Base-by-base conservation (phyloP, 2,329 filamentous ascomycete species). In the Cadophora luteo-olivacea region DNA sequence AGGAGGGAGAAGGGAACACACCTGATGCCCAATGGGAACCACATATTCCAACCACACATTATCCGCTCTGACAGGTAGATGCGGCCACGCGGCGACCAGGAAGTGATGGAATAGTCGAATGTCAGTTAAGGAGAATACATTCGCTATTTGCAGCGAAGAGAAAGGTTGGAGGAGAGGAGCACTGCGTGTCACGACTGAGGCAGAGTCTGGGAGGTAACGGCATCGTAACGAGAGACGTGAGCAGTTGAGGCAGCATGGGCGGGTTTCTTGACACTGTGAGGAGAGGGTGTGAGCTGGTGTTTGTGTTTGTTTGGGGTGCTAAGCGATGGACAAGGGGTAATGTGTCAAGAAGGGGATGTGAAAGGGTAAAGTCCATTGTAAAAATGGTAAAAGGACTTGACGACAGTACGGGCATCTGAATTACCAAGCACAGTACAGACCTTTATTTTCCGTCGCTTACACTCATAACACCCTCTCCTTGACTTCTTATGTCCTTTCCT, bases 101-200 rank as follows among this genome's bases (percentile, higher is more conserved):
- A 90, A 90, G 76, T 91, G 87, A 75, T 91, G 88, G 72, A 90
- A 91, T 78, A 90, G 85, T 58, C 87, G 84, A 87, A 91, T 89
- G 73, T 91, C 89, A 64, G 87, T 84, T 62, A 88, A 73, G 66
- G 82, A 87, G 75, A 89, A 89, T 87, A 77, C 51, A 48, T 68
- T 61, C 14, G 51, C 41, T 32, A 57, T 36, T 9, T 54, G 69
- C 22, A 49, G 29, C 7, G 63, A 29, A 16, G 60, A 67, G 41
- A 49, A 25, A 3, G 38, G 64, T 2, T 66, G 32, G 1, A n/a
- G 48, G 4, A 41, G 49, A 22, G 33, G 51, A n/a, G 25, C 32
- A 16, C n/a, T 57, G 1, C 32, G 32, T 38, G 29, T 57, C 38
- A 57, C 32, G 4, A 52, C 32, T 4, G 51, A 52, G 25, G 51